phyloP scores from a whole-genome alignment of 306 rosid genomes.

The Ochetophila trinervis region DNA sequence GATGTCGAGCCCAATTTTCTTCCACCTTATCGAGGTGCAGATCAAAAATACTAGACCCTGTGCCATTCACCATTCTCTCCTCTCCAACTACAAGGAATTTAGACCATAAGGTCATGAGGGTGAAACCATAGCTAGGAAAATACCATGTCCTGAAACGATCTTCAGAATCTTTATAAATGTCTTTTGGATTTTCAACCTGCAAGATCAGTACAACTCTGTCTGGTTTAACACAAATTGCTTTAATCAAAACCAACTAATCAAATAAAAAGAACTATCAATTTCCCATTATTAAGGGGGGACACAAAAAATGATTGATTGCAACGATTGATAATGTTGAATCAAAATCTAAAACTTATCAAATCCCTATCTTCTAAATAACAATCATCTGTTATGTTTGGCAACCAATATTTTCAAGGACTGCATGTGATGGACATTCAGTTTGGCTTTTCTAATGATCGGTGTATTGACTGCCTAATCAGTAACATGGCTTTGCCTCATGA shows the following conservation, averaged over 20 bases:
- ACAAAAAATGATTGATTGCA: too few relatives aligned
- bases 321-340: not conserved
- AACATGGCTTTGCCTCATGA: too few relatives aligned
- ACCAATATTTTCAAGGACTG: not conserved
- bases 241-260: not conserved
- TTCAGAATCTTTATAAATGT: conserved; percentile 64
- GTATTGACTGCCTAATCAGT: too few relatives aligned
- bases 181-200: conserved; percentile 69
- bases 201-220: conserved; percentile 9
- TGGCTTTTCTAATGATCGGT: not conserved
- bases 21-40: conserved; percentile 59
- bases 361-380: too few relatives aligned
- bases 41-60: conserved; percentile 57
- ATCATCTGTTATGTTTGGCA: not conserved
- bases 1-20: conserved; percentile 39
- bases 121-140: conserved; percentile 56
- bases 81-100: conserved; percentile 57
- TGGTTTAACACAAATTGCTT: not conserved
- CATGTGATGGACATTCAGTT: not conserved
- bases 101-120: conserved; percentile 66
- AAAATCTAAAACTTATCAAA: too few relatives aligned
- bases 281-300: too few relatives aligned
- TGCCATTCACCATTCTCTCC: conserved; percentile 65
- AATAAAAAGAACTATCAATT: too few relatives aligned
- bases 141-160: conserved; percentile 66